Base-by-base conservation (phyloP, 2,329 filamentous ascomycete species). In the Fusarium sacchari region DNA sequence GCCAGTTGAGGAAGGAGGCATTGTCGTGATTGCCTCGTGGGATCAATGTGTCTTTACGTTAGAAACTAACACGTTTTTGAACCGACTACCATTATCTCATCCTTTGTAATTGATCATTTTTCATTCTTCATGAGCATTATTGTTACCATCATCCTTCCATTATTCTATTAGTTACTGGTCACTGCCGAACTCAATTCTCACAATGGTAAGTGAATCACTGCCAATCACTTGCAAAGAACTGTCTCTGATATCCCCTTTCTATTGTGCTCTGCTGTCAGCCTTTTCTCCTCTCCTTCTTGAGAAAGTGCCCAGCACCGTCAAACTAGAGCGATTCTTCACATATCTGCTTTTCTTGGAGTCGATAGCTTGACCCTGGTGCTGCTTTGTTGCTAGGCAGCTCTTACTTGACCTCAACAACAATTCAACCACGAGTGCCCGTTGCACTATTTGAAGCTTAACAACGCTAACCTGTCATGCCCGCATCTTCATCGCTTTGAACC, bases 291-390 rank as follows among this genome's bases (percentile, higher is more conserved):
- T 37, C 24, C 18, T 42, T 39, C 37, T 67, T 64, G 26, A 30
- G 28, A 37, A 58, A 36, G 50, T 58, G 62, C n/a, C 26, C 18
- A 57, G 36, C 56, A 67, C 61, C 44, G 67, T 15, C 50, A 71
- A 22, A 40, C 12, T 22, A 28, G n/a, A 53, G 20, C 28, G 34
- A 49, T 66, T 32, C 22, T 24, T 30, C 36, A 39, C 24, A 26
- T 11, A 18, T 34, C 28, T 39, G 46, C 24, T 39, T 24, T 39
- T 17, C 40, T 26, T 56, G n/a, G 22, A 49, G 34, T 53, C 46
- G 47, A 65, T 60, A 20, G 18, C 47, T 39, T 39, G 26, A 20
- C 32, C 36, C n/a, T 36, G n/a, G 43, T 34, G 47, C 24, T 36
- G 30, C 30, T 49, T 42, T 30, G 32, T 40, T 56, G 61, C 34